Conservation (phyloP, 805 yeast species). For the Sugiyamaella americana region DNA sequence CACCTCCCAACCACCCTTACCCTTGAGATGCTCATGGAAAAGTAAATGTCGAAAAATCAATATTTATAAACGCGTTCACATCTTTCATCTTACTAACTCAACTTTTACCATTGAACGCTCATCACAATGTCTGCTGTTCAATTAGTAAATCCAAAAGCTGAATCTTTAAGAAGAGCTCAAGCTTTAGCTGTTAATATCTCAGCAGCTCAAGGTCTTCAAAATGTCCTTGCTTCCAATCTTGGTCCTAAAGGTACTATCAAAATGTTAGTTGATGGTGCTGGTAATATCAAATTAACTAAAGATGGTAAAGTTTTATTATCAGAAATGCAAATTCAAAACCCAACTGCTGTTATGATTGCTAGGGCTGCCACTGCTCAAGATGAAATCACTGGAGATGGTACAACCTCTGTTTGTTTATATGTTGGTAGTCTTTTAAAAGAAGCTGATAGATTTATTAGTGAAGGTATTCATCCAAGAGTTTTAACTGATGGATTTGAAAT, state of each 20-base stretch:
- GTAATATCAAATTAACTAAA: constrained; percentile 89
- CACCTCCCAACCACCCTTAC: no score
- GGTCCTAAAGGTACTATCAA: constrained; percentile 98
- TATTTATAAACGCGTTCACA: no score
- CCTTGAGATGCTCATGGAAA: no score
- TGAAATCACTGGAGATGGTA: constrained; percentile 99
- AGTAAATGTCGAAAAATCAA: no score
- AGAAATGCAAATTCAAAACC: constrained; percentile 95
- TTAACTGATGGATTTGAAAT: constrained; percentile 91
- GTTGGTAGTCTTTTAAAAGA: constrained; percentile 94
- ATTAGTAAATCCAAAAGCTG: constrained; percentile 93
- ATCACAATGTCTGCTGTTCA: constrained; percentile 47
- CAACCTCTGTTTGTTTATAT: constrained; percentile 87
- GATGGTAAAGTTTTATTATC: constrained; percentile 91
- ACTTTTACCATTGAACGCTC: no score
- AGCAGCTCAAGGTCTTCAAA: constrained; percentile 96
- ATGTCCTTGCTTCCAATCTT: constrained; percentile 81
- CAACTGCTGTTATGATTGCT: constrained; percentile 83
- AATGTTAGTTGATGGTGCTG: constrained; percentile 95
- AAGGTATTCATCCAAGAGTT: constrained; percentile 94
- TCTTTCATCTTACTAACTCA: no score
- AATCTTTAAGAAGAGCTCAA: constrained; percentile 89
- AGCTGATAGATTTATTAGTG: constrained; percentile 84
- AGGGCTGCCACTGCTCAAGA: constrained; percentile 98
- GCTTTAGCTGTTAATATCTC: constrained; percentile 92